Evolutionary conservation across 2,329 filamentous ascomycete genomes (phyloP), one percentile per base, ranked within the genome.

Genomic region (Aspergillus fischeri): DNA sequence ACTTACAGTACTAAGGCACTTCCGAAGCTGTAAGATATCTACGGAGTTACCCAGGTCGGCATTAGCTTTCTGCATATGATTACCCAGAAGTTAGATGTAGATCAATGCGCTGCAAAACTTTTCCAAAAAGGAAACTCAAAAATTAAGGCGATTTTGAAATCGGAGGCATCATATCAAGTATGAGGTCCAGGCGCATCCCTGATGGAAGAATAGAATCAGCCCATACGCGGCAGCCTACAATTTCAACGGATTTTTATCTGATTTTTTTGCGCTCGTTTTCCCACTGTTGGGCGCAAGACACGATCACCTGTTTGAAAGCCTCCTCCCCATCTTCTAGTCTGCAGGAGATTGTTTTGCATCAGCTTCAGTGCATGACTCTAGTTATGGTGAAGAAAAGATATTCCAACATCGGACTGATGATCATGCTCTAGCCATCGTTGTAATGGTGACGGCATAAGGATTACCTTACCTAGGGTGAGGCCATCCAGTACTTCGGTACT

Each of bases 401-500:
- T 17, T 11, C 32, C 11, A 35, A 35, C 32, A 35, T 4, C 2
- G 11, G 32, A 4, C 29, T 32, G 29, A 38, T 38, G 14, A 17
- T 38, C 4, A 2, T 35, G 32, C 11, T 35, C 14, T 38, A 17
- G 32, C 14, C 5, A 17, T 38, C 5, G 32, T 38, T 35, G 32
- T 35, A 35, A 35, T 35, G 11, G 32, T 35, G 32, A 35, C 32
- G 32, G 32, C 32, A 35, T 35, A 14, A 38, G 14, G 17, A 38
- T 38, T 38, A 7, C 14, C 32, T 38, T 38, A 7, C 14, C 32
- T 17, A 48, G 41, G 9, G 20, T 24, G 28, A 55, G 27, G 49
- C 11, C 48, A 55, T 56, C 28, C 24, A 45, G 51, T 29, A 17
- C n/a, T 49, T 38, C 58, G 35, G 20, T 47, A 49, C 51, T 45